Base-by-base conservation (phyloP, 179 eudicot genomes). In the Spergularia azorica region DNA sequence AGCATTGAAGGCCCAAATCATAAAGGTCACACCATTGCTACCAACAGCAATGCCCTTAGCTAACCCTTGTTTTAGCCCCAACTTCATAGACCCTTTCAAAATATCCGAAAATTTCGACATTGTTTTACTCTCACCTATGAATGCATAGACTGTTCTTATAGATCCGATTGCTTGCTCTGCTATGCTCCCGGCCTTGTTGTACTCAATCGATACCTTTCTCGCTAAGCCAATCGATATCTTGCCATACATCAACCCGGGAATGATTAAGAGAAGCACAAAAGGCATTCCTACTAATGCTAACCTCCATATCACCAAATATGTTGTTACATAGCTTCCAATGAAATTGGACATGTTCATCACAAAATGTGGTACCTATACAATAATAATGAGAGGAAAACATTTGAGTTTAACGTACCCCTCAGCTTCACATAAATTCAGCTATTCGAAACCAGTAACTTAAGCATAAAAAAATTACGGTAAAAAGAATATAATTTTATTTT, bases 21-120 rank as follows among this genome's bases (percentile, higher is more conserved):
- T 95, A 56, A 88, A 90, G 1, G 84, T 86, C 1, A 95, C 77
- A 17, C 92, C 95, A 55, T 87, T 91, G 82, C 99, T 91, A 15
- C 99, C 99, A 73, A 95, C 85, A 43, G 97, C 99, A 50, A 95
- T 66, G 0, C 97, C 99, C 73, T 95, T 95, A 0, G 95, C 91
- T 71, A 95, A 79, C 0, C 99, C 99, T 83, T 95, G 99, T 79
- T 79, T 87, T 39, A 90, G 84, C 14, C 99, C 99, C 48, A 95
- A 78, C 68, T 84, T 83, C 18, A 89, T 84, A 2, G 95, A 89
- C 73, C 90, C 97, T 32, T 91, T 85, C 58, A 95, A 84, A 52
- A 97, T 87, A 0, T 67, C 26, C 10, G 99, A 91, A 84, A 86
- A 95, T 11, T 84, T 85, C 0, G 73, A 77, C 63, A 89, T 84